Conservation (phyloP, 2,329 filamentous ascomycete genomes). For the Penicillium sp. region DNA sequence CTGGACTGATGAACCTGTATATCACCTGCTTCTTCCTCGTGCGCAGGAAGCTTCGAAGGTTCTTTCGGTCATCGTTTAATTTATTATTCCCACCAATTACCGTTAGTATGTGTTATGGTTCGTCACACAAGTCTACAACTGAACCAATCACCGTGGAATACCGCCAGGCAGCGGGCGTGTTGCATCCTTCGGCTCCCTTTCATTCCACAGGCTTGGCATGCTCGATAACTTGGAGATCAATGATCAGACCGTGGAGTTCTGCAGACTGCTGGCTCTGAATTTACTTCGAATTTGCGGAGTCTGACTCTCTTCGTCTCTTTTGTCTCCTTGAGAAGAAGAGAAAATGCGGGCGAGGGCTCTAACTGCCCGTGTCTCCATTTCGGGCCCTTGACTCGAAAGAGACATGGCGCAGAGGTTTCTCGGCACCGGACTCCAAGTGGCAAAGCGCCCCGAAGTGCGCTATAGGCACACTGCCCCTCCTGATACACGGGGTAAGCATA, state of each 20-base stretch:
- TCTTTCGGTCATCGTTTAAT: conserved; percentile 1
- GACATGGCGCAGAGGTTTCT: conserved; percentile 10
- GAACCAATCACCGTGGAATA: conserved; percentile 14
- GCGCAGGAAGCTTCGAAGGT: background rate
- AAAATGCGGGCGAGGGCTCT: background rate
- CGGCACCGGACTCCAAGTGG: conserved; percentile 5
- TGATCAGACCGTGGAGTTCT: background rate
- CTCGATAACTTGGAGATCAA: background rate
- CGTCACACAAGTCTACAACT: conserved; percentile 8
- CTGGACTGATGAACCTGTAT: background rate
- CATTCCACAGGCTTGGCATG: conserved; percentile 2
- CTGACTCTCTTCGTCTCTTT: background rate
- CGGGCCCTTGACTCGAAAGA: conserved; percentile 17
- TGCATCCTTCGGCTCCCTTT: conserved; percentile 3
- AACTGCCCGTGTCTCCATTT: conserved; percentile 1
- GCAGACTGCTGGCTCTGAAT: background rate
- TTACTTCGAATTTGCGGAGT: background rate
- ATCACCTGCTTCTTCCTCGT: background rate
- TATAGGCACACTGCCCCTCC: conserved; percentile 6
- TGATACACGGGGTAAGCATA: conserved; percentile 8
- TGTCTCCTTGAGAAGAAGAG: background rate
- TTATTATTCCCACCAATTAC: background rate
- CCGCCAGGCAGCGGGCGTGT: background rate
- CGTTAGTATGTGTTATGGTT: background rate
- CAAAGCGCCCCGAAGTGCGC: background rate